Percentiles rank a stretch among this genome's conserved stretches.
phyloP scores from a whole-genome alignment of 257 asterid species.

The Nicotiana knightiana region DNA sequence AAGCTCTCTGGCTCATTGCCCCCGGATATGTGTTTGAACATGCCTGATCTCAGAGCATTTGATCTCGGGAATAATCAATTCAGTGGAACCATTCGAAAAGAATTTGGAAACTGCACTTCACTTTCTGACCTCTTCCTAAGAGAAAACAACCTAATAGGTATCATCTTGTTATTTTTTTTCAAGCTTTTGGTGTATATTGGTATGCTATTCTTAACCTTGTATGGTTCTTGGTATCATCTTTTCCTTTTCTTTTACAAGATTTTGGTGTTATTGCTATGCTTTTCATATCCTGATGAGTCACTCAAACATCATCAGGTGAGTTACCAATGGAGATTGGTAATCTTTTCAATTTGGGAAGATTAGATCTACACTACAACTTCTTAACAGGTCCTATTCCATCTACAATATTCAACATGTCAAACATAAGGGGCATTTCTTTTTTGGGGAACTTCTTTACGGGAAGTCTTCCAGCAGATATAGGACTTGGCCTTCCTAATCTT shows the following conservation, averaged over 20 bases:
- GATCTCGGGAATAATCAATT: constrained; percentile 17
- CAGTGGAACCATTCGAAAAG: constrained; percentile 20
- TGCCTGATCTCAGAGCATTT: constrained; percentile 9
- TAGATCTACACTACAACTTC: not conserved
- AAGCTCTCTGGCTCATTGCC: constrained; percentile 23
- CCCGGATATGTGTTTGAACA: constrained; percentile 12
- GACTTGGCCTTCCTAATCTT: constrained; percentile 23
- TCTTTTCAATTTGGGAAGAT: constrained; percentile 7
- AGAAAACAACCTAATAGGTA: constrained; percentile 19
- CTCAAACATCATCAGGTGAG: constrained; percentile 4
- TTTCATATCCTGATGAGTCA: not conserved
- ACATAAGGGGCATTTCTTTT: not conserved
- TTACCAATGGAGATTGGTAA: constrained; percentile 9
- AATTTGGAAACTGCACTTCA: constrained; percentile 22
- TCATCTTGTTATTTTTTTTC: not conserved
- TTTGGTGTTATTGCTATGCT: not conserved
- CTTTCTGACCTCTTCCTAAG: constrained; percentile 17
- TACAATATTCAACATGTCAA: constrained; percentile 14
- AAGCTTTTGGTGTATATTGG: not conserved
- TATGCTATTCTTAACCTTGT: constrained; percentile 2
- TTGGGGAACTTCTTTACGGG: constrained; percentile 2
- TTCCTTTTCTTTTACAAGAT: not conserved
- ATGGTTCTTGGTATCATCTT: not conserved
- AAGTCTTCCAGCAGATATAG: constrained; percentile 23
- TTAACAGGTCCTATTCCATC: constrained; percentile 8